Evolutionary conservation across 306 rosid species (phyloP).

Genomic region (Oxytropis ochrocephala): DNA sequence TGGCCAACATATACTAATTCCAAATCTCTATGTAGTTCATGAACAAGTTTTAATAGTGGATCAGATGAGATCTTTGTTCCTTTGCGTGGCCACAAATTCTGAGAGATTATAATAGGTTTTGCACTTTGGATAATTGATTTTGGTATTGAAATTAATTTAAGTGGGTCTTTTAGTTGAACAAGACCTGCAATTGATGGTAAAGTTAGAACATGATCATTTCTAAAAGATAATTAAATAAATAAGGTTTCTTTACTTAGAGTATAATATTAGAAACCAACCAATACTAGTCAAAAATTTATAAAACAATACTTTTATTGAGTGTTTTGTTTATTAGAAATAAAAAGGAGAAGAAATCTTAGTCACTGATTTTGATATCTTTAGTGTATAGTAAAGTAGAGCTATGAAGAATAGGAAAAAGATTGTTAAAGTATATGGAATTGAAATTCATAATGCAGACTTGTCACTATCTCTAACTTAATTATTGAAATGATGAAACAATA

Average conservation of each 20-base stretch:
- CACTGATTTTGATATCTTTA: constrained; percentile 5
- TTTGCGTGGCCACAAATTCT: constrained; percentile 50
- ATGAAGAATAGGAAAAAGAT: constrained; percentile 15
- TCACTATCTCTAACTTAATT: constrained; percentile 18
- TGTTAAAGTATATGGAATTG: constrained; percentile 2
- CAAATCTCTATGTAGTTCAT: constrained; percentile 61
- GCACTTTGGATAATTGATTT: constrained; percentile 29
- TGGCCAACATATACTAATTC: constrained; percentile 93
- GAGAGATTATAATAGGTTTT: constrained; percentile 42
- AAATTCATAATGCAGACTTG: constrained; percentile 19
- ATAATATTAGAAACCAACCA: constrained; percentile 9
- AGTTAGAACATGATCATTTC: constrained; percentile 9
- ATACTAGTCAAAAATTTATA: constrained; percentile 11
- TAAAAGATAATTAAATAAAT: background rate
- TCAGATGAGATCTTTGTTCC: constrained; percentile 32
- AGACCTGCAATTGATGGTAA: constrained; percentile 47
- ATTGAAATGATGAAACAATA: constrained; percentile 6
- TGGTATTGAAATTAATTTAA: constrained; percentile 32
- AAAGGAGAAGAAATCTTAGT: constrained; percentile 1
- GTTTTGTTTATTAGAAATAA: constrained; percentile 6
- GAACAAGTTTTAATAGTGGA: constrained; percentile 42
- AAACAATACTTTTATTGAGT: constrained; percentile 23
- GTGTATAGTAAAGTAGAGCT: constrained; percentile 24
- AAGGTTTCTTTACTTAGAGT: constrained; percentile 31
- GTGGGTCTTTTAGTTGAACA: constrained; percentile 57